phyloP scores from a whole-genome alignment of 768 basidiomycete genomes.

The Daedalea quercina region DNA sequence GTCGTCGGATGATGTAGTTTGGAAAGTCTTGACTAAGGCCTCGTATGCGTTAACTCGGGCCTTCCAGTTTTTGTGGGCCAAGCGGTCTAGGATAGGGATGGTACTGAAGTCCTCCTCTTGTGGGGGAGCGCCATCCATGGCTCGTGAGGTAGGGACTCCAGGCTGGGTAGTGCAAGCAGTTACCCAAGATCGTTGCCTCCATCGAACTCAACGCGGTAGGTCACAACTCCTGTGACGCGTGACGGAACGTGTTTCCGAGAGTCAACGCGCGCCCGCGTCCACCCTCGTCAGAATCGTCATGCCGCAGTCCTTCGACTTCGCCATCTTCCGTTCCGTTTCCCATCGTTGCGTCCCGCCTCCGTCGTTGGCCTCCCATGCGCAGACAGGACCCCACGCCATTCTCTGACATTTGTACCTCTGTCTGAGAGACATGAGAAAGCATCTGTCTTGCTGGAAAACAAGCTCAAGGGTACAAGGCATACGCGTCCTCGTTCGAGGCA shows the following conservation, averaged over 20 bases:
- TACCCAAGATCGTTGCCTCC: neutral
- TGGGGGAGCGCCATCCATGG: slow-evolving; percentile 88
- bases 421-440: too few relatives aligned
- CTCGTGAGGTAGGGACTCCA: slow-evolving; percentile 1
- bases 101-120: slow-evolving; percentile 90
- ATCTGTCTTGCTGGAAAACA: too few relatives aligned
- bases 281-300: too few relatives aligned
- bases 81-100: slow-evolving; percentile 71
- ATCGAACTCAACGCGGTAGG: neutral
- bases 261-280: neutral
- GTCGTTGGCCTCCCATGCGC: too few relatives aligned
- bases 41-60: slow-evolving; percentile 93
- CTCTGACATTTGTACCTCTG: too few relatives aligned
- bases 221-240: neutral
- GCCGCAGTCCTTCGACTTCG: too few relatives aligned
- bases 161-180: neutral
- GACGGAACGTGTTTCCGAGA: neutral
- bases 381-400: too few relatives aligned
- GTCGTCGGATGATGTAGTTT: slow-evolving; percentile 83
- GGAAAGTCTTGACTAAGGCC: slow-evolving; percentile 78
- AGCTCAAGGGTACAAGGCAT: too few relatives aligned
- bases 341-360: too few relatives aligned
- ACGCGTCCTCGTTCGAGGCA: too few relatives aligned
- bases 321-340: too few relatives aligned
- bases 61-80: slow-evolving; percentile 98